These are phyloP conservation scores for Hymenoscyphus infarciens DNA, from an alignment of 2,329 filamentous ascomycete species.

Conservation along the genomic window DNA sequence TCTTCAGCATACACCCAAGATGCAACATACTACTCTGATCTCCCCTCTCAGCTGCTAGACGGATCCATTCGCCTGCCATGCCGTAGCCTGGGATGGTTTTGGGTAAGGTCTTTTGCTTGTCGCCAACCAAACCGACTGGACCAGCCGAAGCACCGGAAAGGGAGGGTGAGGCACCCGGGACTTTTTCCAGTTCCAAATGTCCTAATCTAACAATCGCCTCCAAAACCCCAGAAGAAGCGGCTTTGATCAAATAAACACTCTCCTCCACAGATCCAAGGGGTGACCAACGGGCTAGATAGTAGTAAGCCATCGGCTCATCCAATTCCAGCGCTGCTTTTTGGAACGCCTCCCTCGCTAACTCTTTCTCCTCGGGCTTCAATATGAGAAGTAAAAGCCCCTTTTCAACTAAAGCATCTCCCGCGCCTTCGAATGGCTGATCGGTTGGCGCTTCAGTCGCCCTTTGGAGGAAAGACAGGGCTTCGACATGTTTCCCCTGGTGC, in stretches of 20 bases:
- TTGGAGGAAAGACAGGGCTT: slow-evolving; percentile 17
- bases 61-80: slow-evolving; percentile 33
- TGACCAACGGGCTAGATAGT: slow-evolving; percentile 28
- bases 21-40: slow-evolving; percentile 32
- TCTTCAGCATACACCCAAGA: slow-evolving; percentile 28
- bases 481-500: slow-evolving; percentile 16
- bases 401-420: slow-evolving; percentile 27
- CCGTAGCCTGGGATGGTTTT: slow-evolving; percentile 18
- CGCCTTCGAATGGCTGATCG: slow-evolving; percentile 25
- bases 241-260: slow-evolving; percentile 31
- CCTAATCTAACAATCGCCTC: slow-evolving; percentile 34
- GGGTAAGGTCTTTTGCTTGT: too few relatives aligned
- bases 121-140: too few relatives aligned
- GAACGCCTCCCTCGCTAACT: slow-evolving; percentile 23
- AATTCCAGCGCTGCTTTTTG: slow-evolving; percentile 32
- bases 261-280: slow-evolving; percentile 12
- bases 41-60: slow-evolving; percentile 28
- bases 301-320: slow-evolving; percentile 33
- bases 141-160: too few relatives aligned
- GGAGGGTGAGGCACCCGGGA: too few relatives aligned
- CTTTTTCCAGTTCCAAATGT: slow-evolving; percentile 23
- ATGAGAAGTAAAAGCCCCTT: slow-evolving; percentile 26
- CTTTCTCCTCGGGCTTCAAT: slow-evolving; percentile 17
- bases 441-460: slow-evolving; percentile 13
- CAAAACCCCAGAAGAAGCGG: slow-evolving; percentile 30